phyloP scores from a whole-genome alignment of 2,329 filamentous ascomycete species.

The Trichoderma sp. region DNA sequence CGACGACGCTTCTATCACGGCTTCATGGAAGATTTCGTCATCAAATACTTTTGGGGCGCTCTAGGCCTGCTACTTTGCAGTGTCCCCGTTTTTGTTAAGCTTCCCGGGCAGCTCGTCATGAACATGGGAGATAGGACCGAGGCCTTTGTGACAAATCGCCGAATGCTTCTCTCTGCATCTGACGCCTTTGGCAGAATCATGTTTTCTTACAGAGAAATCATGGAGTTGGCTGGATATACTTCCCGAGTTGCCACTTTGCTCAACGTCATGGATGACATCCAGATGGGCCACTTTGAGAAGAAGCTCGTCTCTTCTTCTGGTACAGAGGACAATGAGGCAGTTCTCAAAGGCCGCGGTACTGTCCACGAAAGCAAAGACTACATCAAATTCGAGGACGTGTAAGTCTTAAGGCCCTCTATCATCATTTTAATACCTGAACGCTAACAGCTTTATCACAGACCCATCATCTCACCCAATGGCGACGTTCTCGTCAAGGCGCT shows the following conservation, averaged over 20 bases:
- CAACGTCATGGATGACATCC: slow-evolving; percentile 91
- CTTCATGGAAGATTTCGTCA: slow-evolving; percentile 99
- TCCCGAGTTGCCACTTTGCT: slow-evolving; percentile 85
- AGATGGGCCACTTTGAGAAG: slow-evolving; percentile 89
- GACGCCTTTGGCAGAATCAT: slow-evolving; percentile 94
- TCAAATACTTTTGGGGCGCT: slow-evolving; percentile 99
- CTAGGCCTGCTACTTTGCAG: slow-evolving; percentile 88
- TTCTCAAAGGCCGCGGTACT: slow-evolving; percentile 77
- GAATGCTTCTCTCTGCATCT: slow-evolving; percentile 87
- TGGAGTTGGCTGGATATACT: slow-evolving; percentile 92
- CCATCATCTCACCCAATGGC: slow-evolving; percentile 95
- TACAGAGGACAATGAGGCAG: slow-evolving; percentile 75
- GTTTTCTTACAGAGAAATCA: slow-evolving; percentile 98
- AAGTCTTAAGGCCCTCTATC: slow-evolving; percentile 28
- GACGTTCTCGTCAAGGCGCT: slow-evolving; percentile 84
- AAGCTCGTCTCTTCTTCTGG: slow-evolving; percentile 87
- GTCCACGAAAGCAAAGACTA: slow-evolving; percentile 73
- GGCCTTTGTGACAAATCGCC: slow-evolving; percentile 88
- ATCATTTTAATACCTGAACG: not conserved
- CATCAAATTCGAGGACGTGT: slow-evolving; percentile 82
- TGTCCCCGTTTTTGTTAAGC: slow-evolving; percentile 91
- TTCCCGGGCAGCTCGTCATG: slow-evolving; percentile 65
- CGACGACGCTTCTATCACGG: slow-evolving; percentile 90
- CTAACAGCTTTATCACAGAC: slow-evolving; percentile 39
- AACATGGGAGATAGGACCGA: slow-evolving; percentile 70